Base-by-base conservation (phyloP, 495 filamentous ascomycete species). In the Thozetella sp. region DNA sequence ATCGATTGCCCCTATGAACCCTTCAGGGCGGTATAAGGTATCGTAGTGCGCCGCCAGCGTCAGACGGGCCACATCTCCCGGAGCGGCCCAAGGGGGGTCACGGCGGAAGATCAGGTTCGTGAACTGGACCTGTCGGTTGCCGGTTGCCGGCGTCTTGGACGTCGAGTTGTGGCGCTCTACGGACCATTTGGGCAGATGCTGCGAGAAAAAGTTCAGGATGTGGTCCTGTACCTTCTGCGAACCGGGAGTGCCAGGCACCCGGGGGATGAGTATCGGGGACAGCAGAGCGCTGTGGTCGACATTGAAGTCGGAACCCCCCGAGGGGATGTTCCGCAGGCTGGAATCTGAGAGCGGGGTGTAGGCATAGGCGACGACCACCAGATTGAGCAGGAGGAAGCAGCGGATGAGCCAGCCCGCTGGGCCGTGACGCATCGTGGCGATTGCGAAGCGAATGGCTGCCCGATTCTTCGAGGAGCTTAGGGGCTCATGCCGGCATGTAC, bases 31-130 rank as follows among this genome's bases (percentile, higher is more conserved):
- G 25, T 91, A 79, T 74, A 95, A 90, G 70, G 86, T 91, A 65
- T 99, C 95, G 76, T 97, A 99, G 76, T 99, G 95, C 48, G 95
- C 95, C 22, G 93, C 96, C 26, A 98, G 80, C 12, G 92, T 93
- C 66, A 98, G 72, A 23, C 93, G 74, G 22, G 88, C 89, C 15
- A 93, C 86, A 56, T 97, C 89, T 1, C 92, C 94, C 1, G 76
- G 69, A 2, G 74, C 63, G 1, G 86, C 76, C 86, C 92, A 92
- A 1, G 95, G 95, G 23, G 95, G 95, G 71, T 99, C 94, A 54
- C 93, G 88, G n/a, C 86, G 88, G 26, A 92, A 86, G 53, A 97
- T 88, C 40, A 98, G 76, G 67, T 98, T 99, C 53, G 82, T 73
- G 70, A 99, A 99, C 0, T 92, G 92, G 0, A 98, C 76, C 15